phyloP scores from a whole-genome alignment of 2,329 filamentous ascomycete genomes.

The Tolypocladium pustulatum region DNA sequence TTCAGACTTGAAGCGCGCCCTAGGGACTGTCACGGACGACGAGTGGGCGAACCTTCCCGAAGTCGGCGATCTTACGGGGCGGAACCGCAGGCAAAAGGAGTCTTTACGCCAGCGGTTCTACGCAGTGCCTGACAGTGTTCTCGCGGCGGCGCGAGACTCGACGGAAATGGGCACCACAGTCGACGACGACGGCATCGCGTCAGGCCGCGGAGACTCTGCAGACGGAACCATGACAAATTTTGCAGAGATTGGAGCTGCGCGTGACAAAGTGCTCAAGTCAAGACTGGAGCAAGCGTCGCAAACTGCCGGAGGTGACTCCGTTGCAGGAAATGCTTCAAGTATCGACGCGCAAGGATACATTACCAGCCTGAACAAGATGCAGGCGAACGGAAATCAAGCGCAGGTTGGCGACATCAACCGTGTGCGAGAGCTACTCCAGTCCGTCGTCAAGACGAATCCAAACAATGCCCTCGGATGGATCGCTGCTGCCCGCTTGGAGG shows the following conservation, averaged over 20 bases:
- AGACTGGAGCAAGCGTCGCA: slow-evolving; percentile 81
- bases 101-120: slow-evolving; percentile 81
- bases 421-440: slow-evolving; percentile 84
- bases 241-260: slow-evolving; percentile 88
- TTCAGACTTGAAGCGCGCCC: slow-evolving; percentile 83
- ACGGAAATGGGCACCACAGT: slow-evolving; percentile 80
- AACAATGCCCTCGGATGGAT: slow-evolving; percentile 95
- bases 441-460: slow-evolving; percentile 93
- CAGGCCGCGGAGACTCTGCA: slow-evolving; percentile 30
- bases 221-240: slow-evolving; percentile 98
- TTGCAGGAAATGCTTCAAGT: slow-evolving; percentile 72
- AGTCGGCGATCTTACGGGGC: slow-evolving; percentile 91
- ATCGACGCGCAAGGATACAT: slow-evolving; percentile 95
- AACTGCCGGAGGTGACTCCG: slow-evolving; percentile 51
- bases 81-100: slow-evolving; percentile 77
- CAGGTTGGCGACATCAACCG: slow-evolving; percentile 93
- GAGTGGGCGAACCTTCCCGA: slow-evolving; percentile 95
- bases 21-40: slow-evolving; percentile 82
- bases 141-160: slow-evolving; percentile 74
- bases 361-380: slow-evolving; percentile 76
- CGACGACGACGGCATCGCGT: slow-evolving; percentile 60
- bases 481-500: slow-evolving; percentile 83
- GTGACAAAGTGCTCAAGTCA: slow-evolving; percentile 94
- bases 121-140: slow-evolving; percentile 90
- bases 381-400: slow-evolving; percentile 67